Percentiles rank a stretch among this genome's conserved stretches.
Conservation (phyloP, 371 early-diverging fungal species). For the Rhizopus sp. region DNA sequence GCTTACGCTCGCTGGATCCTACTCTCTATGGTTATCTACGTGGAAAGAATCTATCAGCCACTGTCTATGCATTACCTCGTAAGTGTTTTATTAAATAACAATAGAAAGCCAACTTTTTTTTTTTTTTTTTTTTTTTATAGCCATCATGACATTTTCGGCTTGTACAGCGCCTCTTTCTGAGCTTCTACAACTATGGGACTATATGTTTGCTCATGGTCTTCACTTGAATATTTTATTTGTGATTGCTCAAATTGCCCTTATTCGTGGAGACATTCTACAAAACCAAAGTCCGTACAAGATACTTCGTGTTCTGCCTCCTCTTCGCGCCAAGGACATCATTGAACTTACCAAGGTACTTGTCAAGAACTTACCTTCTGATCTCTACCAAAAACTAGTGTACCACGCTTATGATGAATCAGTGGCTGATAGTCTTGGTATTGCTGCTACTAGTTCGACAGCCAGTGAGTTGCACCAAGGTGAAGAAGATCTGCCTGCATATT, state of each 20-base stretch:
- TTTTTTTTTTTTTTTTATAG: slow-evolving; percentile 35
- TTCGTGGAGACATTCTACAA: slow-evolving; percentile 72
- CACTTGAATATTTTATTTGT: slow-evolving; percentile 91
- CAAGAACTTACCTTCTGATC: slow-evolving; percentile 62
- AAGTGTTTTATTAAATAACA: slow-evolving; percentile 28
- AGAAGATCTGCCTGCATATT: slow-evolving; percentile 26
- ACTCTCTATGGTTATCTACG: slow-evolving; percentile 71
- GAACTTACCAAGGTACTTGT: slow-evolving; percentile 61
- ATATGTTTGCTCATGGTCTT: slow-evolving; percentile 85
- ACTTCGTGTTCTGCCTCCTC: slow-evolving; percentile 76
- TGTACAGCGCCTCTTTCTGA: slow-evolving; percentile 87
- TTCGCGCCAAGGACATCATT: slow-evolving; percentile 74
- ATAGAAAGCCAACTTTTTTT: slow-evolving; percentile 1
- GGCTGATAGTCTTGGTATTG: slow-evolving; percentile 37
- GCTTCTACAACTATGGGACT: slow-evolving; percentile 89
- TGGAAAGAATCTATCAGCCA: slow-evolving; percentile 74
- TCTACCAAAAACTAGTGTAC: slow-evolving; percentile 76
- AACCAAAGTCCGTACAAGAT: slow-evolving; percentile 77
- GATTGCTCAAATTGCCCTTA: slow-evolving; percentile 78
- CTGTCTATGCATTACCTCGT: slow-evolving; percentile 89
- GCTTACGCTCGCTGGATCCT: slow-evolving; percentile 76
- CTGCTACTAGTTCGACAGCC: slow-evolving; percentile 13
- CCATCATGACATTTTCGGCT: slow-evolving; percentile 91
- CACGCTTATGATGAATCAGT: slow-evolving; percentile 78
- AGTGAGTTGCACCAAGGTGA: slow-evolving; percentile 17